Evolutionary conservation across 2,329 filamentous ascomycete genomes (phyloP).

Genomic region (Exophiala calicioides): DNA sequence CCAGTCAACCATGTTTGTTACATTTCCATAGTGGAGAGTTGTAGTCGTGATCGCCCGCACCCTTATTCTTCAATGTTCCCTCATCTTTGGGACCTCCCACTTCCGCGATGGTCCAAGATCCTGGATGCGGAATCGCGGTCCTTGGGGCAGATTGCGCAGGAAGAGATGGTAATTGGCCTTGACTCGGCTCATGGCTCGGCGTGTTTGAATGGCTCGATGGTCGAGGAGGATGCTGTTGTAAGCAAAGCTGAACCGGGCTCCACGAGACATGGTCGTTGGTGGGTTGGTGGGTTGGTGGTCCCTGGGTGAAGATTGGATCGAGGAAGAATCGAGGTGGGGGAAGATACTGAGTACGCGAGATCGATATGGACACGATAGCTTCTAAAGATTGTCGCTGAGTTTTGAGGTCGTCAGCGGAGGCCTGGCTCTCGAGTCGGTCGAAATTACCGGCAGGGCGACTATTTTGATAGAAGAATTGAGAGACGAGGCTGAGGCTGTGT

Average conservation of each 20-base stretch:
- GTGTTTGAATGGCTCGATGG: slow-evolving; percentile 27
- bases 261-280: slow-evolving; percentile 13
- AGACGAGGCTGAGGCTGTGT: neutral
- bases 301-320: too few relatives aligned
- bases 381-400: too few relatives aligned
- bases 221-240: slow-evolving; percentile 31
- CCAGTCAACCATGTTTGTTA: too few relatives aligned
- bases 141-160: slow-evolving; percentile 29
- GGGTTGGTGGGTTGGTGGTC: too few relatives aligned
- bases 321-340: neutral
- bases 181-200: slow-evolving; percentile 25
- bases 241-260: slow-evolving; percentile 24
- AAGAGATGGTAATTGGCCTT: slow-evolving; percentile 31
- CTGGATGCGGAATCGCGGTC: slow-evolving; percentile 19
- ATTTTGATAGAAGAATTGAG: too few relatives aligned
- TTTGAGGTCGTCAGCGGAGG: too few relatives aligned
- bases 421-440: too few relatives aligned
- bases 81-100: slow-evolving; percentile 29
- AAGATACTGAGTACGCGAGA: too few relatives aligned
- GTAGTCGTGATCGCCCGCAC: too few relatives aligned
- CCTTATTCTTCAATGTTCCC: slow-evolving; percentile 17
- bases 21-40: slow-evolving; percentile 16
- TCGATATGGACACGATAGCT: too few relatives aligned
- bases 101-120: slow-evolving; percentile 19
- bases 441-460: neutral